Evolutionary conservation across 1,284 basidiomycete genomes (phyloP), one percentile per base, ranked within the genome.

Genomic region (Marasmius sp.): DNA sequence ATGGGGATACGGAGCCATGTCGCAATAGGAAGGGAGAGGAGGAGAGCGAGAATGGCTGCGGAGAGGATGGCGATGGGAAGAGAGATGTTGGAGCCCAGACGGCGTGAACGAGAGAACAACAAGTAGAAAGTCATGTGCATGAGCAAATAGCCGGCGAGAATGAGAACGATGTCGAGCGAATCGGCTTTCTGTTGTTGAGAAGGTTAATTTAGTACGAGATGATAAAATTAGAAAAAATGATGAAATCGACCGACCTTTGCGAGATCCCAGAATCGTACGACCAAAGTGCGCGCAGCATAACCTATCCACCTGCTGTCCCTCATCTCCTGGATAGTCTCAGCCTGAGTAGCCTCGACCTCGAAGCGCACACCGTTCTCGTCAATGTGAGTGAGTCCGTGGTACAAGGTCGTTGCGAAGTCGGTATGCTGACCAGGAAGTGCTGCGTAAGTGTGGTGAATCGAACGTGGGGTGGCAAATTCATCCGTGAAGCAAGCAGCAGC

Each of bases 51-150:
- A 64, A 89, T 84, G n/a, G 89, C 88, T 5, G 92, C 94, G 33
- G 91, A 87, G 66, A 98, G 75, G 57, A 96, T 93, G 49, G 93
- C 92, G 16, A 89, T 82, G 10, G 89, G 93, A 51, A 98, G 85
- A 90, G 93, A 96, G 73, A 97, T 94, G 71, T 91, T 92, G 58
- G 90, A 93, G 22, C 94, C 94, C 37, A 98, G 84, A 37, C 89
- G 88, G 53, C 94, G 86, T 68, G 94, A 94, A 67, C 93, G 91
- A 67, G 91, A 81, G 78, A 96, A 91, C 47, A 97, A 84, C 61
- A 95, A 89, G 74, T 95, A 88, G 78, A 99, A 98, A 1, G 96
- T 97, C 34, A 83, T 83, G 78, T 98, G 96, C 97, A 99, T 99
- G 61, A 98, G 82, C 57, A 97, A 77, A 76, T 99, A 99, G 34